Evolutionary conservation across 441 rosid species (phyloP).

Genomic region (Adansonia rubrostipa): DNA sequence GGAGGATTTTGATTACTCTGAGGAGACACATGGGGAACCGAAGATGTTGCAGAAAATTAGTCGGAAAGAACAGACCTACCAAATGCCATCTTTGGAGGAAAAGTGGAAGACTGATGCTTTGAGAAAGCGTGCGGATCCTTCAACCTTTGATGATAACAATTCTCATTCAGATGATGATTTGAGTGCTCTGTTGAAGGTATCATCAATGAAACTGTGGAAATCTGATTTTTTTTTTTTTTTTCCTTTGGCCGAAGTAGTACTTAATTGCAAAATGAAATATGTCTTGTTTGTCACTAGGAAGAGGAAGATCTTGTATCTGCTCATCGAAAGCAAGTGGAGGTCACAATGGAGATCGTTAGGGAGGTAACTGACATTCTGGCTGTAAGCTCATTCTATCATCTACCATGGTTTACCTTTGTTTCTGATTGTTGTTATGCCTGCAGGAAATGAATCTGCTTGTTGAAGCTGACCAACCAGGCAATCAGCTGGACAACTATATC

Average conservation of each 20-base stretch:
- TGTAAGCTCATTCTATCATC: neutral
- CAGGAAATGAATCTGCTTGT: constrained; percentile 81
- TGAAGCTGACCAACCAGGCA: constrained; percentile 85
- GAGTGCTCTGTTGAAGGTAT: constrained; percentile 63
- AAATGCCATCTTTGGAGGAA: constrained; percentile 34
- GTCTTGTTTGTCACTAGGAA: constrained; percentile 45
- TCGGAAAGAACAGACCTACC: constrained; percentile 37
- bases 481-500: constrained; percentile 78
- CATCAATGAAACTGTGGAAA: constrained; percentile 13
- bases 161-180: constrained; percentile 66
- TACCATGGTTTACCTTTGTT: neutral
- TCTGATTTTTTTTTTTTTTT: neutral
- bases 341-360: constrained; percentile 66
- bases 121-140: constrained; percentile 32
- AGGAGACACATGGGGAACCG: constrained; percentile 45
- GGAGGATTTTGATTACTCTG: constrained; percentile 46
- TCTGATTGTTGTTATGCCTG: constrained; percentile 21
- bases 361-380: constrained; percentile 36
- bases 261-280: constrained; percentile 18
- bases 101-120: constrained; percentile 33
- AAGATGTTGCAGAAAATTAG: constrained; percentile 40
- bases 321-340: constrained; percentile 75
- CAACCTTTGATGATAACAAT: constrained; percentile 30
- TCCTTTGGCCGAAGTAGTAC: neutral
- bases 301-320: constrained; percentile 82